Evolutionary conservation across 73 alveolate species (phyloP), one percentile per base, ranked within the genome.

Genomic region (Blepharisma stoltei): DNA sequence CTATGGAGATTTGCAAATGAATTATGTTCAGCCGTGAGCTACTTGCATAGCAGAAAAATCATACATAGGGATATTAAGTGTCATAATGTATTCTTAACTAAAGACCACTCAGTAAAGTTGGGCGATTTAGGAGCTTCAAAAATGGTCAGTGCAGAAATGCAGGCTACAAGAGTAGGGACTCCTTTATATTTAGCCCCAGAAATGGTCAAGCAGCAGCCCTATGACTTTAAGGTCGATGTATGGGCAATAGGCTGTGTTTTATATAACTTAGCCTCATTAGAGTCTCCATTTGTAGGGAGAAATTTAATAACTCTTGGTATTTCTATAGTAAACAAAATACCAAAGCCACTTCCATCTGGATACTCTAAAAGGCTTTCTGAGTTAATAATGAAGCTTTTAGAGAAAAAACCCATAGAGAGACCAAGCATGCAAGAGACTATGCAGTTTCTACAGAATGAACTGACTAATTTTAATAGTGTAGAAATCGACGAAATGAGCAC

Each of bases 51-150:
- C 38, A 88, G 89, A 75, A 89, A 89, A 67, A 95, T 95, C 44
- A 94, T 96, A 18, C 99, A 96, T 76, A 83, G 99, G 68, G 99
- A 96, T 79, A 96, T 96, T 21, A 96, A 96, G 83, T 84, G 98
- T 67, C 88, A 95, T 55, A 96, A 96, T 82, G 88, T 96, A 41
- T 96, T 96, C 84, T 86, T 96, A 20, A 86, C 89, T 2, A 86
- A 75, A 78, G 87, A 86, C 14, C 66, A 65, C 14, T 54, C 75
- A 68, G 80, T 88, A 4, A 88, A 87, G 32, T 76, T 97, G 11
- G 99, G 99, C 38, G 99, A 97, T 71, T 81, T 97, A 54, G 99
- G 99, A 45, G 99, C 96, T 44, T 92, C 98, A 7, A 97, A 95
- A 77, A 89, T 95, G 43, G 95, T 88, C 21, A 79, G 88, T 7